These are phyloP conservation scores for Erysiphe pulchra DNA, from an alignment of 2,329 filamentous ascomycete species.

Conservation along the genomic window DNA sequence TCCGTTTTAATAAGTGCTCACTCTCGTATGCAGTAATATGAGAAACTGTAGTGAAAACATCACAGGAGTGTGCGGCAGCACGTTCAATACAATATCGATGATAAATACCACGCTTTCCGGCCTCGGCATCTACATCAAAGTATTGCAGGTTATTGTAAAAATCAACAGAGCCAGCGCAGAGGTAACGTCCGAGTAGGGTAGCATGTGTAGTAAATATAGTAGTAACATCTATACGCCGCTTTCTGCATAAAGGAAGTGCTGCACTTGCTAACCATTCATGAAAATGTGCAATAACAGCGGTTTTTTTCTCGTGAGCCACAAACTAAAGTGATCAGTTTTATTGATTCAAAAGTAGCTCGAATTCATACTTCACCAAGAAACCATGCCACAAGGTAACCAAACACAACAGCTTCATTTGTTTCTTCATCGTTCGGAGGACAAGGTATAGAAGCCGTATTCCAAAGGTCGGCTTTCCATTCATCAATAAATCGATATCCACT, in stretches of 20 bases:
- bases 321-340: conserved; percentile 28
- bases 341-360: not conserved
- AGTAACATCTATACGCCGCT: conserved; percentile 81
- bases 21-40: conserved; percentile 97
- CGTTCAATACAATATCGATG: conserved; percentile 96
- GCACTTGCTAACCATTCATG: conserved; percentile 97
- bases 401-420: conserved; percentile 92
- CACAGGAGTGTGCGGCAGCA: conserved; percentile 68
- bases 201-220: conserved; percentile 98
- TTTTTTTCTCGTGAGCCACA: conserved; percentile 74
- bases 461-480: conserved; percentile 93
- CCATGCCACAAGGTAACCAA: conserved; percentile 93
- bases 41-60: conserved; percentile 96
- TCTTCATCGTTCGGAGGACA: conserved; percentile 76
- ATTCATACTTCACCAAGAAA: conserved; percentile 72
- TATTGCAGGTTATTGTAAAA: conserved; percentile 98
- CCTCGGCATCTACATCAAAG: conserved; percentile 91
- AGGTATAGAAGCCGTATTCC: conserved; percentile 83
- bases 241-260: conserved; percentile 73
- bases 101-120: conserved; percentile 94
- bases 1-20: conserved; percentile 89
- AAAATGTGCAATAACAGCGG: conserved; percentile 89
- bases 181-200: conserved; percentile 79
- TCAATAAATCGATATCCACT: conserved; percentile 76
- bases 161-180: conserved; percentile 90